phyloP scores from a whole-genome alignment of 345 rosid species.

The Pelargonium nanum region DNA sequence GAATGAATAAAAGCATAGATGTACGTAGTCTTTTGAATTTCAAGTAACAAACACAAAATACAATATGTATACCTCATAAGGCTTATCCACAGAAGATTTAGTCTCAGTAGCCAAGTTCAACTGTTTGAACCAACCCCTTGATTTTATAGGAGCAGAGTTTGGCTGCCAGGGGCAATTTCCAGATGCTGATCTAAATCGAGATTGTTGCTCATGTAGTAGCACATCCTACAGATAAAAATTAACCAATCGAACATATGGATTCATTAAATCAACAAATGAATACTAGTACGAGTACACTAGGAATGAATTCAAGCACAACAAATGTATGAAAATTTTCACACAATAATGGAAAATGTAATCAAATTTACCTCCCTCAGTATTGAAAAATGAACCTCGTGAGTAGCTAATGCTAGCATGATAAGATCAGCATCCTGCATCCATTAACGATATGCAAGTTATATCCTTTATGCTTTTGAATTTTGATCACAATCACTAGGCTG shows the following conservation, averaged over 20 bases:
- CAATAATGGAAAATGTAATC: too few relatives aligned
- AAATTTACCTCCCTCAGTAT: conserved; percentile 20
- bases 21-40: neutral
- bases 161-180: neutral
- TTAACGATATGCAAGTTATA: too few relatives aligned
- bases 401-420: conserved; percentile 21
- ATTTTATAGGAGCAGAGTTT: neutral
- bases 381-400: conserved; percentile 23
- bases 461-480: too few relatives aligned
- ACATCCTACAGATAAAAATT: conserved; percentile 10
- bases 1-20: neutral
- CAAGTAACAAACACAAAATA: neutral
- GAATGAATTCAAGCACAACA: neutral
- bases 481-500: too few relatives aligned
- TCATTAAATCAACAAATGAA: too few relatives aligned
- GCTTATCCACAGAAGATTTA: neutral
- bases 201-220: conserved; percentile 6
- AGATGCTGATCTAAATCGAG: neutral
- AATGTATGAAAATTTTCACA: too few relatives aligned
- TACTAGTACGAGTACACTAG: too few relatives aligned
- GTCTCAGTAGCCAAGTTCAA: neutral
- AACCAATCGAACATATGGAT: too few relatives aligned
- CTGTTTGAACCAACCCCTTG: neutral
- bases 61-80: conserved; percentile 12
- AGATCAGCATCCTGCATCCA: conserved; percentile 19